phyloP scores from a whole-genome alignment of 2,329 filamentous ascomycete species.

The Alternaria panax region DNA sequence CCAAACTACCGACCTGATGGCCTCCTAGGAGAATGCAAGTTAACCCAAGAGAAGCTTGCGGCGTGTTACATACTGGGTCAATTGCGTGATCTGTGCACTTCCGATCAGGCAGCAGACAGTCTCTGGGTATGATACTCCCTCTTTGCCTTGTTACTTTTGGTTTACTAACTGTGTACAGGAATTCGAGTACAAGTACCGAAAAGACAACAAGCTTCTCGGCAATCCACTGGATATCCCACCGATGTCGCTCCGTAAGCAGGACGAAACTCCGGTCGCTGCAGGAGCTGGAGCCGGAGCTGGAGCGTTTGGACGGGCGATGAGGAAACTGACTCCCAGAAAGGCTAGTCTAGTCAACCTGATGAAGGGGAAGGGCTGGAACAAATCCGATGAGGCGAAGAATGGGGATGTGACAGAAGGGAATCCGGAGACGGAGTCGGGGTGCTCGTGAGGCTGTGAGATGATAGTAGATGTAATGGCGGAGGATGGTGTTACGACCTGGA shows the following conservation, averaged over 20 bases:
- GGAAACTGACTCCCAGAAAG: constrained; percentile 47
- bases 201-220: constrained; percentile 37
- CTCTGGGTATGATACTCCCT: constrained; percentile 47
- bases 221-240: constrained; percentile 23
- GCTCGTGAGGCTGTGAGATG: neutral
- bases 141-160: neutral
- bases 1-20: constrained; percentile 15
- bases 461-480: too few species aligned
- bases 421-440: constrained; percentile 15
- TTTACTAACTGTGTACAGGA: constrained; percentile 27
- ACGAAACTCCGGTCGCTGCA: constrained; percentile 19
- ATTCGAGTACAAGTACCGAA: constrained; percentile 46
- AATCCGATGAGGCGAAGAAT: constrained; percentile 23
- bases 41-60: constrained; percentile 39
- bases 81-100: constrained; percentile 39
- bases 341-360: constrained; percentile 45
- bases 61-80: constrained; percentile 42
- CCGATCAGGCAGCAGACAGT: constrained; percentile 41
- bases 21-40: constrained; percentile 28
- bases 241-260: constrained; percentile 30
- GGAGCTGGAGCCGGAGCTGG: constrained; percentile 31
- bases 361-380: constrained; percentile 44
- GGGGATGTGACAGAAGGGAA: constrained; percentile 1
- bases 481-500: neutral
- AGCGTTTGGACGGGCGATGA: constrained; percentile 40